phyloP scores from a whole-genome alignment of 2,329 filamentous ascomycete genomes.

The Trichoderma endophyticum region DNA sequence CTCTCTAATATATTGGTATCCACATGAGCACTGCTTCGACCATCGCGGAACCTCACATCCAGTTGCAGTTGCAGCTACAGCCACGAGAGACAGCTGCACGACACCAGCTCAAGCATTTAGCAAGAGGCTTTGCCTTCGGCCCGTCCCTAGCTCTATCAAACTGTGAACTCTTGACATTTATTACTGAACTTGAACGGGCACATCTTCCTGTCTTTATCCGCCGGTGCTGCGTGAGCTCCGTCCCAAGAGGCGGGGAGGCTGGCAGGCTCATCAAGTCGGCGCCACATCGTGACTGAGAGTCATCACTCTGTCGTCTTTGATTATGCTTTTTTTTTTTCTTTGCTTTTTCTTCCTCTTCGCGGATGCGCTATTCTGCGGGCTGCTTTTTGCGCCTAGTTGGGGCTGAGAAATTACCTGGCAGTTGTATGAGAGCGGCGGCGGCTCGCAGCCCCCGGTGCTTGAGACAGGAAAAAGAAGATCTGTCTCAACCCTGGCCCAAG shows the following conservation, averaged over 20 bases:
- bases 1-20: background rate
- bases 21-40: background rate
- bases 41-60: background rate
- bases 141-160: slow-evolving; percentile 18
- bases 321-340: background rate
- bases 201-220: background rate
- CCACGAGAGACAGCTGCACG: background rate
- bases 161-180: background rate
- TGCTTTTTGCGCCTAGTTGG: slow-evolving; percentile 22
- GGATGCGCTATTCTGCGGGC: slow-evolving; percentile 18
- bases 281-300: background rate
- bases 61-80: background rate
- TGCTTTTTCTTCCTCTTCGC: background rate
- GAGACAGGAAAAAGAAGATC: slow-evolving; percentile 3
- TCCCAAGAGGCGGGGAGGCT: background rate
- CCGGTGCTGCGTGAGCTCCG: background rate
- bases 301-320: background rate
- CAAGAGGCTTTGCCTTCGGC: background rate
- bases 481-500: background rate
- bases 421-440: background rate
- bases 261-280: background rate
- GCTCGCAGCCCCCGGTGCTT: background rate
- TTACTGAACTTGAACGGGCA: background rate
- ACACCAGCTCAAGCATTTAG: background rate
- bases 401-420: background rate